phyloP scores from a whole-genome alignment of 2,329 filamentous ascomycete genomes.

The Geosmithia morbida region DNA sequence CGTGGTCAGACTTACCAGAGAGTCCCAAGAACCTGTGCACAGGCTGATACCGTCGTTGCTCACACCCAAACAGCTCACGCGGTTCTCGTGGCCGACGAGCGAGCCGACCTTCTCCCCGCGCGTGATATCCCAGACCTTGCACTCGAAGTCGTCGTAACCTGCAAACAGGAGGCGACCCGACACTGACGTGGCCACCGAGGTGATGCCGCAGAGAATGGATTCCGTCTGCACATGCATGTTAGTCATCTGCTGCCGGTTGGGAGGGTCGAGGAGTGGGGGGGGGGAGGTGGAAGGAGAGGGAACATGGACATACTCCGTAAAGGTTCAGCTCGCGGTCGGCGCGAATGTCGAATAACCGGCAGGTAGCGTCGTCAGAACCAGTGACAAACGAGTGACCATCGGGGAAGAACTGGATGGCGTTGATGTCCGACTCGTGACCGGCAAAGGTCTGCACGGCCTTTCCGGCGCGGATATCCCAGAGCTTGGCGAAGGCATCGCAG shows the following conservation, averaged over 20 bases:
- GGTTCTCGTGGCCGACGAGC: conserved; percentile 93
- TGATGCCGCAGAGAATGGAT: conserved; percentile 94
- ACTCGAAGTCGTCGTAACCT: conserved; percentile 98
- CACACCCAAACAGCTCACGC: conserved; percentile 94
- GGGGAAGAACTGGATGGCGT: conserved; percentile 98
- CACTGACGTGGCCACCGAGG: conserved; percentile 93
- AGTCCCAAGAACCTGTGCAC: conserved; percentile 99
- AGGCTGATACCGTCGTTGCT: conserved; percentile 98
- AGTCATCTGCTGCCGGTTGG: conserved; percentile 3
- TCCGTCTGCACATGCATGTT: conserved; percentile 52
- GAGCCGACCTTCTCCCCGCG: conserved; percentile 95
- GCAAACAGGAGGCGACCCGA: conserved; percentile 91
- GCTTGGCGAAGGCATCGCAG: conserved; percentile 94
- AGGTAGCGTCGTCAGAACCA: conserved; percentile 93
- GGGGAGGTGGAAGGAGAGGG: not conserved
- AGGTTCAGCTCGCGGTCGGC: conserved; percentile 70
- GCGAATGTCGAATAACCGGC: conserved; percentile 93
- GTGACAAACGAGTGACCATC: conserved; percentile 98
- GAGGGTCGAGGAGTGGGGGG: not conserved
- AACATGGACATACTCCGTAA: conserved; percentile 42
- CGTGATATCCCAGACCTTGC: conserved; percentile 99
- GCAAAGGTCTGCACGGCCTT: conserved; percentile 98
- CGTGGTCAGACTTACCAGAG: conserved; percentile 55
- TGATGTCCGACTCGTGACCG: conserved; percentile 97
- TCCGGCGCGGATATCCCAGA: conserved; percentile 97